Base-by-base conservation (phyloP, 2,329 filamentous ascomycete species). In the Colletotrichum lentis region DNA sequence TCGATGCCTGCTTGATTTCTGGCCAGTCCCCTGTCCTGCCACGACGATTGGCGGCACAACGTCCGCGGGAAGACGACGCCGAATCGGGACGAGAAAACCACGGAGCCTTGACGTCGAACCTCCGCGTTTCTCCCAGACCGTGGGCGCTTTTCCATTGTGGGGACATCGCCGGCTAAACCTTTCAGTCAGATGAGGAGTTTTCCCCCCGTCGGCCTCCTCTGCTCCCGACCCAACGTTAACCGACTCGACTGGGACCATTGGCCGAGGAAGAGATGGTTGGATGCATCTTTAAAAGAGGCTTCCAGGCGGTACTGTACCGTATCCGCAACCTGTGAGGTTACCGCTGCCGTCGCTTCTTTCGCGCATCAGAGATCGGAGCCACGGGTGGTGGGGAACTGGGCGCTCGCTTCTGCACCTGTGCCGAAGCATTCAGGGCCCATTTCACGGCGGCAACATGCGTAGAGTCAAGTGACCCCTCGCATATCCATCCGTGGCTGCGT, bases 1-100 rank as follows among this genome's bases (percentile, higher is more conserved):
- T n/a, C 49, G 22, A 35, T 35, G 55, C 44, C 44, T 54, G 22
- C 11, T 44, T 6, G 16, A n/a, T 37, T 11, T 37, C 31, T 41
- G n/a, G 8, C 35, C 18, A 27, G 46, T 7, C 46, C 24, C 4
- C 12, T 52, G 16, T n/a, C 43, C 24, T 18, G 54, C 39, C 37
- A 44, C 37, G 44, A 44, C 37, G 44, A 31, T 39, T 43, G 41
- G 57, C 53, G 52, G 47, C 62, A 49, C 57, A 22, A 66, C 66
- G 53, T 58, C 31, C 66, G 62, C 58, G 54, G 59, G 53, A 27
- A 62, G 56, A 58, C 27, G 27, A 24, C 57, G 10, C 69, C 69
- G 50, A 59, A 69, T 70, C 54, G 69, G 69, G 69, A 65, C 53
- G 24, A 44, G 12, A 66, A 69, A 69, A 62, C 57, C 69, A 62